These are phyloP conservation scores for Symbiodinium pilosum DNA, from an alignment of 73 alveolate species.

Conservation along the genomic window DNA sequence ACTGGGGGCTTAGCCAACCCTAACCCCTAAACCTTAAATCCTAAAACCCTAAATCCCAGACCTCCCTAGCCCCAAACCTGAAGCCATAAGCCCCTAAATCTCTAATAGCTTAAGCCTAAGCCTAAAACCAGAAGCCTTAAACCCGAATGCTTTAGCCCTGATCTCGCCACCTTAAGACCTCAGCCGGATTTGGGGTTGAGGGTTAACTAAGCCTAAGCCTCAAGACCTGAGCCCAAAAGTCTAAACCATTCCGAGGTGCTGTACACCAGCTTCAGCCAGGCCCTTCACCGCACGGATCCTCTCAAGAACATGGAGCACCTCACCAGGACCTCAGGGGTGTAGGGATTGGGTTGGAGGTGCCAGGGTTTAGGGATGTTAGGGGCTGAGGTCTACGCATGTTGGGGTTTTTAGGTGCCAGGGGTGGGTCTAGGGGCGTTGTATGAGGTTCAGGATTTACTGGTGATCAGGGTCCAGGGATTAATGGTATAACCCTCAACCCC, in stretches of 20 bases:
- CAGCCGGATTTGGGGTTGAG: not conserved
- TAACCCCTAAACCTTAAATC: not conserved
- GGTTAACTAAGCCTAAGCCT: not conserved
- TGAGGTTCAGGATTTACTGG: too few species aligned
- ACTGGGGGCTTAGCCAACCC: too few species aligned
- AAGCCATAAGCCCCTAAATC: not conserved
- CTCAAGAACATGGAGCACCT: constrained; percentile 34
- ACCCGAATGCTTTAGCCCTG: not conserved
- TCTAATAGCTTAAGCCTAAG: not conserved
- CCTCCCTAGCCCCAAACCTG: not conserved
- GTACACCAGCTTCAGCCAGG: constrained; percentile 68
- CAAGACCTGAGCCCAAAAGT: not conserved
- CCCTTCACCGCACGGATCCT: constrained; percentile 19
- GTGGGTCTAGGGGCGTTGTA: too few species aligned
- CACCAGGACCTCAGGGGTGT: not conserved
- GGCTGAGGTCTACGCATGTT: too few species aligned
- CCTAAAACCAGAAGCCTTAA: not conserved
- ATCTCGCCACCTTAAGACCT: not conserved
- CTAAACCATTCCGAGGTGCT: constrained; percentile 18
- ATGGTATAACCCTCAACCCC: too few species aligned
- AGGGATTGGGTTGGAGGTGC: not conserved
- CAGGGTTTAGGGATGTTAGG: too few species aligned
- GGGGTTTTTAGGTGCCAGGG: too few species aligned
- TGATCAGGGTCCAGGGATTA: too few species aligned
- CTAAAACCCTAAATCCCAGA: not conserved